phyloP scores from a whole-genome alignment of 2,329 filamentous ascomycete genomes.

The Drechslerella stenobrocha region DNA sequence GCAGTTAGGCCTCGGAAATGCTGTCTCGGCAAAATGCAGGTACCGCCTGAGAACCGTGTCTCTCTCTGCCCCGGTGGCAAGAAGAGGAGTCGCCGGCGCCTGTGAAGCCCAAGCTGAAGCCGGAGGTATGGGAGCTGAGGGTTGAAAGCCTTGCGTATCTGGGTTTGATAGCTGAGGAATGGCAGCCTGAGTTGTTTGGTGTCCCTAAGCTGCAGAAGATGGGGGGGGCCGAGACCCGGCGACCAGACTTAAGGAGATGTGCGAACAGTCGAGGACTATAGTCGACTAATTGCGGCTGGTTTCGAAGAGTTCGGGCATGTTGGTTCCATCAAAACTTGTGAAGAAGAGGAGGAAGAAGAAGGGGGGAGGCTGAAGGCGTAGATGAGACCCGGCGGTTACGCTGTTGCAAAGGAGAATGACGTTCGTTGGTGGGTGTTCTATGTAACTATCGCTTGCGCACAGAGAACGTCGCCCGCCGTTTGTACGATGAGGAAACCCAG shows the following conservation, averaged over 20 bases:
- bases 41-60: constrained; percentile 17
- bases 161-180: constrained; percentile 43
- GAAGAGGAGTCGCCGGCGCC: constrained; percentile 1
- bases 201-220: background rate
- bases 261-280: constrained; percentile 16
- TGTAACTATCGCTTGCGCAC: background rate
- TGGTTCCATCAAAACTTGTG: background rate
- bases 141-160: constrained; percentile 15
- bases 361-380: background rate
- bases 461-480: background rate
- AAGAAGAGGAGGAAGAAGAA: no score
- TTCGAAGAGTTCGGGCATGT: constrained; percentile 32
- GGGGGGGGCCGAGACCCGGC: background rate
- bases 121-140: background rate
- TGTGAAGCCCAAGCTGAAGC: background rate
- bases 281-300: background rate
- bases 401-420: constrained; percentile 10
- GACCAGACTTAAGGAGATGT: constrained; percentile 4
- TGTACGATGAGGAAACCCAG: background rate
- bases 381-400: constrained; percentile 5
- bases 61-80: no score
- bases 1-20: constrained; percentile 16
- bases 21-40: constrained; percentile 46
- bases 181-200: background rate
- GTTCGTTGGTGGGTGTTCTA: background rate